These are phyloP conservation scores for Chalciporus sphaerocephalus DNA, from an alignment of 768 basidiomycete genomes.

Conservation along the genomic window DNA sequence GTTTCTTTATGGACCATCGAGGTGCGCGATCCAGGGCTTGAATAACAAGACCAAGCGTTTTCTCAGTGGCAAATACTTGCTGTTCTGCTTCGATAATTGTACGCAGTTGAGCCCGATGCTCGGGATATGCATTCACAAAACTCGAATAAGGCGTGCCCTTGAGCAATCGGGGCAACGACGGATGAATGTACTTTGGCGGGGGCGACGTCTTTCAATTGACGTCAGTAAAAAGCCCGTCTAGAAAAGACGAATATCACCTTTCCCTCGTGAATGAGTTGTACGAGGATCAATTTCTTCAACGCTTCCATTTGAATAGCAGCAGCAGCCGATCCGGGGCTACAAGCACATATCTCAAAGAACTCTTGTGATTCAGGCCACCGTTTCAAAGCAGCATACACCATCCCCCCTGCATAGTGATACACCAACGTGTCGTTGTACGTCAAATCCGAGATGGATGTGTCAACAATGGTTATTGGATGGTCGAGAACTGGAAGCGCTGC, in stretches of 20 bases:
- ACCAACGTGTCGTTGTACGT: conserved; percentile 73
- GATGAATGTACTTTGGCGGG: conserved; percentile 73
- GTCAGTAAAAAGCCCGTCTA: neutral
- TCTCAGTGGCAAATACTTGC: conserved; percentile 53
- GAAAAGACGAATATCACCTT: conserved; percentile 41
- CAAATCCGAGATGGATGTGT: conserved; percentile 57
- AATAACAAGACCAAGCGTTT: conserved; percentile 63
- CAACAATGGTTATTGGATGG: conserved; percentile 63
- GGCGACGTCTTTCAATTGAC: conserved; percentile 27
- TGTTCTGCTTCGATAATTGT: conserved; percentile 53
- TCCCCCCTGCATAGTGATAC: conserved; percentile 83
- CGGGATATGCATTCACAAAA: conserved; percentile 66
- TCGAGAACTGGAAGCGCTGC: conserved; percentile 58
- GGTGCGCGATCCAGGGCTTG: conserved; percentile 69
- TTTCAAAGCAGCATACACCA: conserved; percentile 59
- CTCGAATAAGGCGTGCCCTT: conserved; percentile 63
- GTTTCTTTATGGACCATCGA: conserved; percentile 72
- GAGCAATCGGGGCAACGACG: conserved; percentile 52
- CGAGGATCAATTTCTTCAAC: conserved; percentile 73
- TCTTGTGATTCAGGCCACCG: conserved; percentile 68
- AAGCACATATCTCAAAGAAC: conserved; percentile 75
- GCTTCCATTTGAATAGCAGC: conserved; percentile 81
- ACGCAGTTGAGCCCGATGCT: conserved; percentile 42
- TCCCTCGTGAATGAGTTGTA: conserved; percentile 75
- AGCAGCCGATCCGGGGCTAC: conserved; percentile 52